Percentiles rank a stretch among this genome's conserved stretches.
Conservation (phyloP, 2,329 filamentous ascomycete species). For the Graphilbum ipis-grandicollis region DNA sequence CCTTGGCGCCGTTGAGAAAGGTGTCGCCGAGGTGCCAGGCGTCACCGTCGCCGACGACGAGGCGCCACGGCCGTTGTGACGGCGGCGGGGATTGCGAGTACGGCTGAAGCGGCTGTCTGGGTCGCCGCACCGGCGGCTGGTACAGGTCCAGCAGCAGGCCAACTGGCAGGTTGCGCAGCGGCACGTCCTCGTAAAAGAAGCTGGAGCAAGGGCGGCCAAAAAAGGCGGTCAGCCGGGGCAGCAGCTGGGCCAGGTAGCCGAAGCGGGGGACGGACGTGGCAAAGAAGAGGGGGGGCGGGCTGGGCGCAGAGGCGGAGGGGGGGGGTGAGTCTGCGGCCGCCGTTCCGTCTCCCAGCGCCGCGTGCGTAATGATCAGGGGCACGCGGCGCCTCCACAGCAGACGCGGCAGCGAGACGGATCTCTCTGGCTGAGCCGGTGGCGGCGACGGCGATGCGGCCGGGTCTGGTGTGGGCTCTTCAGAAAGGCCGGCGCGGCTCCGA, state of each 20-base stretch:
- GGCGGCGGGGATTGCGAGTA: background rate
- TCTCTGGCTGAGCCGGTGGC: background rate
- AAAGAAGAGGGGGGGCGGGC: conserved; percentile 15
- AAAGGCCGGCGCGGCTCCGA: too few relatives aligned
- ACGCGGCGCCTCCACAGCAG: conserved; percentile 36
- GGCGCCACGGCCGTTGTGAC: conserved; percentile 30
- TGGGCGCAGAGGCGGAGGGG: background rate
- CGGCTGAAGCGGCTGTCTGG: background rate
- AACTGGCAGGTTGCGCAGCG: conserved; percentile 33
- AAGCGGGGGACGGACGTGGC: conserved; percentile 38
- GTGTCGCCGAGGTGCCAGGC: conserved; percentile 45
- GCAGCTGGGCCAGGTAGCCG: conserved; percentile 39
- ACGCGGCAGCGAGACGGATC: conserved; percentile 11
- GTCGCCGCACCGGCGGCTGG: conserved; percentile 19
- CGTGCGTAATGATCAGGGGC: conserved; percentile 36
- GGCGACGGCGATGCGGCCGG: background rate
- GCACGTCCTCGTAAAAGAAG: conserved; percentile 38
- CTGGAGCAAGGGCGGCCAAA: conserved; percentile 36
- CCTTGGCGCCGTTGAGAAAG: conserved; percentile 47
- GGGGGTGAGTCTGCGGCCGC: conserved; percentile 6
- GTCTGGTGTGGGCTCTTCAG: too few relatives aligned
- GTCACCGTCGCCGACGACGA: conserved; percentile 34
- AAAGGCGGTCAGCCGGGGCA: conserved; percentile 36
- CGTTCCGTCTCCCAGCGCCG: conserved; percentile 10
- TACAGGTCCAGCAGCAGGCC: conserved; percentile 40